Evolutionary conservation across 257 asterid species (phyloP).

Genomic region (Fraxinus anomala): DNA sequence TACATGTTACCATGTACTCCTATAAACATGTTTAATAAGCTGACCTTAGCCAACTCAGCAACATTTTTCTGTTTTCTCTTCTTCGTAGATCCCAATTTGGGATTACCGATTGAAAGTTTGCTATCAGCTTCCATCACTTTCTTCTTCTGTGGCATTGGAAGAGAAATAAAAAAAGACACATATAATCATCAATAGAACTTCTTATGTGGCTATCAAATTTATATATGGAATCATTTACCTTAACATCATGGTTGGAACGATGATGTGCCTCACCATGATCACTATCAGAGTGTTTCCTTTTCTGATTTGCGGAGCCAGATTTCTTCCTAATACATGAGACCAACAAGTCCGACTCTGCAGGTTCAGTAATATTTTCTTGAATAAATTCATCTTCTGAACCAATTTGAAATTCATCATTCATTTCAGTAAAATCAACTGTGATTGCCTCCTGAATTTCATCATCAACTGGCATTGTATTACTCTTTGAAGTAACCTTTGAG

Average conservation of each 20-base stretch:
- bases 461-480: conserved; percentile 33
- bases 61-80: conserved; percentile 52
- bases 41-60: conserved; percentile 71
- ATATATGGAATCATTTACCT: conserved; percentile 48
- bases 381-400: conserved; percentile 53
- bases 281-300: conserved; percentile 53
- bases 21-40: conserved; percentile 22
- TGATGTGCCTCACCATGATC: conserved; percentile 41
- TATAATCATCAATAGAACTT: conserved; percentile 15
- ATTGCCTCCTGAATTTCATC: conserved; percentile 34
- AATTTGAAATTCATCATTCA: conserved; percentile 50
- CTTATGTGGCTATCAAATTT: conserved; percentile 16
- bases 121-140: conserved; percentile 42
- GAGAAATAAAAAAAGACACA: conserved; percentile 21
- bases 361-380: conserved; percentile 47
- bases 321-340: conserved; percentile 48
- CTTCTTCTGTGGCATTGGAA: conserved; percentile 55
- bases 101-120: conserved; percentile 38
- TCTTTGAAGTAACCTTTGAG: conserved; percentile 38
- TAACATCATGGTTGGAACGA: conserved; percentile 45
- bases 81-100: conserved; percentile 58
- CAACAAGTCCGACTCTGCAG: conserved; percentile 55
- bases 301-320: conserved; percentile 49
- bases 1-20: conserved; percentile 8
- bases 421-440: conserved; percentile 42